Base-by-base conservation (phyloP, 2,329 filamentous ascomycete genomes). In the Penicillium sp. region DNA sequence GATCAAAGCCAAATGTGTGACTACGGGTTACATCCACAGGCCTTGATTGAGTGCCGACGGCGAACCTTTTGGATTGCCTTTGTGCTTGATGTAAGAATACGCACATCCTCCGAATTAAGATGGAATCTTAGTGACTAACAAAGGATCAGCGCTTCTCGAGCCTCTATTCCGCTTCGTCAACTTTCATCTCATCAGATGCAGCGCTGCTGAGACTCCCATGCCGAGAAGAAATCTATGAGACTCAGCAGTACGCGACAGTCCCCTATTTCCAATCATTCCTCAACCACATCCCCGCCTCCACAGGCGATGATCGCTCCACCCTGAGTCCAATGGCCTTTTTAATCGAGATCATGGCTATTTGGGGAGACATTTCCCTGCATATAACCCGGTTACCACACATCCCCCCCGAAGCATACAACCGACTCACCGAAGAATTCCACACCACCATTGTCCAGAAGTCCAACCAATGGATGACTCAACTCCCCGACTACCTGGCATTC, bases 41-140 rank as follows among this genome's bases (percentile, higher is more conserved):
- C 82, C 31, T 82, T 86, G 62, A 80, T 82, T 24, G 89, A 92
- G 72, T 87, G 86, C 63, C 81, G 85, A 57, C 81, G 88, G 60
- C 80, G 89, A 54, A 90, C 87, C 0, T 87, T 90, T 66, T 92
- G 88, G 88, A 83, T 85, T 29, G 81, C 85, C 50, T 89, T 87
- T 62, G 75, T 90, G 63, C 81, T 89, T 70, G 89, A 91, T 72
- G 80, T 82, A 72, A 76, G 79, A 74, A 61, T 50, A 29, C 18
- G 4, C 18, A 37, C 39, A 64, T 61, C 66, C 63, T 42, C 29
- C 6, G 22, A 40, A 4, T 10, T n/a, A 63, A 60, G 10, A 61
- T 61, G 58, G 57, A 37, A 40, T n/a, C 7, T 3, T 40, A 37
- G 2, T 32, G 16, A 46, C 57, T 68, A 34, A 64, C 58, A n/a